Evolutionary conservation across 306 rosid genomes (phyloP).

Genomic region (Dalbergia oliveri): DNA sequence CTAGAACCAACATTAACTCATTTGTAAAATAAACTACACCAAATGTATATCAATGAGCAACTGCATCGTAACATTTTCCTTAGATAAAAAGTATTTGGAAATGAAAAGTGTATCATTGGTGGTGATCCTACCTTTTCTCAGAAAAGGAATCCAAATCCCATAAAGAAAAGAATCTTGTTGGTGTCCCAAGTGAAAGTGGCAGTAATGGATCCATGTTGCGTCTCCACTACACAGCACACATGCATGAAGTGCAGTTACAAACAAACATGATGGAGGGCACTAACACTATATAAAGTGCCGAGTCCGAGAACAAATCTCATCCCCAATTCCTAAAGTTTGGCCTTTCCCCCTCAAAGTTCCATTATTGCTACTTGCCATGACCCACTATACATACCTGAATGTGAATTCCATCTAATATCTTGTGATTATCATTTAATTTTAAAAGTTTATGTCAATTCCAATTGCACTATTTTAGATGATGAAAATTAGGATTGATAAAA

Average conservation of each 20-base stretch:
- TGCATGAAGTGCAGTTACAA: slow-evolving; percentile 41
- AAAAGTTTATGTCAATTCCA: slow-evolving; percentile 8
- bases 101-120: background rate
- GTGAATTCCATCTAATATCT: slow-evolving; percentile 14
- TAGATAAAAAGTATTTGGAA: background rate
- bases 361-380: slow-evolving; percentile 36
- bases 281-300: slow-evolving; percentile 2
- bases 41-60: too few species aligned
- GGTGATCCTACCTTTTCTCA: slow-evolving; percentile 20
- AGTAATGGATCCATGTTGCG: slow-evolving; percentile 45
- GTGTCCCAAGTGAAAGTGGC: slow-evolving; percentile 41
- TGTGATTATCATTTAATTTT: slow-evolving; percentile 16
- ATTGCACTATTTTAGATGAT: slow-evolving; percentile 8
- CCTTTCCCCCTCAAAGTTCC: slow-evolving; percentile 14
- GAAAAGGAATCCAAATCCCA: slow-evolving; percentile 41
- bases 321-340: slow-evolving; percentile 25
- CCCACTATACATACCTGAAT: background rate
- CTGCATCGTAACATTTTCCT: too few species aligned
- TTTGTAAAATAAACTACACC: too few species aligned
- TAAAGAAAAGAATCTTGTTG: slow-evolving; percentile 13
- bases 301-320: slow-evolving; percentile 26
- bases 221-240: slow-evolving; percentile 48
- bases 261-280: background rate
- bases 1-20: too few species aligned
- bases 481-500: background rate